Percentiles rank a stretch among this genome's conserved stretches.
phyloP scores from a whole-genome alignment of 495 filamentous ascomycete genomes.

The Aspergillus olivimuriae region DNA sequence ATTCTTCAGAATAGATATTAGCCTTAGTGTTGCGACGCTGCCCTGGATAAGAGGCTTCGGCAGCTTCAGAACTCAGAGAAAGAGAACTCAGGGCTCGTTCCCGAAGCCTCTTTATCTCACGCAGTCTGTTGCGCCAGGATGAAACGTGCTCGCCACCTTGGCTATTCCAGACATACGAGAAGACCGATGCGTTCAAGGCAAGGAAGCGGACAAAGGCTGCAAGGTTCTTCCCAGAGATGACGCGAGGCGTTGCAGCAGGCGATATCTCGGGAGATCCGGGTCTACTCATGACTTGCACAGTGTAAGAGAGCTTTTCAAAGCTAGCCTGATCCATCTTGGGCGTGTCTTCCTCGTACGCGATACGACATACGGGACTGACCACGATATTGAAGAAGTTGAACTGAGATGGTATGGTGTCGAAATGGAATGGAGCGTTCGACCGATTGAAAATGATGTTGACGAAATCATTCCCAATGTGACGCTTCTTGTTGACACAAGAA shows the following conservation, averaged over 20 bases:
- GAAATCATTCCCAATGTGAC: constrained; percentile 94
- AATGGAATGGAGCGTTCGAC: constrained; percentile 77
- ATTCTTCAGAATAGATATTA: constrained; percentile 40
- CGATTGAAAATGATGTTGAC: constrained; percentile 98
- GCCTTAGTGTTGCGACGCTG: constrained; percentile 42
- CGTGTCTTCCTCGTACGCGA: constrained; percentile 25
- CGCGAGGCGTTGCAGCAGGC: constrained; percentile 77
- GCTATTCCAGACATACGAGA: constrained; percentile 82
- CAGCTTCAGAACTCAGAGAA: constrained; percentile 22
- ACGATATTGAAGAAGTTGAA: constrained; percentile 97
- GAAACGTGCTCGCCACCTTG: constrained; percentile 80
- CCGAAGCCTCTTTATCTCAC: constrained; percentile 75
- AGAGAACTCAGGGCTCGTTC: constrained; percentile 44
- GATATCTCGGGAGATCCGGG: constrained; percentile 86
- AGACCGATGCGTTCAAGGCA: constrained; percentile 88
- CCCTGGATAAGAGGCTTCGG: constrained; percentile 35
- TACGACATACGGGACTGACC: constrained; percentile 74
- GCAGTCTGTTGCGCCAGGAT: constrained; percentile 80
- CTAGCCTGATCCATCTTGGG: constrained; percentile 16
- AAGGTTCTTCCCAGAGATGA: constrained; percentile 71
- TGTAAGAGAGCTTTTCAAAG: constrained; percentile 59
- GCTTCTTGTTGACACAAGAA: constrained; percentile 76
- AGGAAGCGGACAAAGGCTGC: constrained; percentile 85
- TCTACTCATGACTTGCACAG: constrained; percentile 76
- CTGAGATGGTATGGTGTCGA: constrained; percentile 85